phyloP scores from a whole-genome alignment of 257 asterid genomes.

The Verbena officinalis region DNA sequence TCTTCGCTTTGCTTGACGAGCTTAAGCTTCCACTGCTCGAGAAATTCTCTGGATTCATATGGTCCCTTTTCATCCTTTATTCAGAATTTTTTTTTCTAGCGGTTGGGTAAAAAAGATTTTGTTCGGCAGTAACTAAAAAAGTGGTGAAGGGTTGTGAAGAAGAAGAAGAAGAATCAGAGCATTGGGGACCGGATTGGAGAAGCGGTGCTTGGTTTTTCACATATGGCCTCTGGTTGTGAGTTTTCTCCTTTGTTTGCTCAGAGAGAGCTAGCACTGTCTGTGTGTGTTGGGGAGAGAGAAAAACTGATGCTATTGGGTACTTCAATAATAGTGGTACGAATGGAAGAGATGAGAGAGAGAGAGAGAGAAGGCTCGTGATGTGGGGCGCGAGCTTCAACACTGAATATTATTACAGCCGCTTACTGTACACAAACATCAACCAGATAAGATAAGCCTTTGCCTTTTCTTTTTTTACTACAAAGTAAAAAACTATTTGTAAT shows the following conservation, averaged over 20 bases:
- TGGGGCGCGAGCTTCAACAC: conserved; percentile 28
- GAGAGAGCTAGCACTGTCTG: conserved; percentile 10
- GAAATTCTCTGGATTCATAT: conserved; percentile 25
- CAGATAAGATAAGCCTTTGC: conserved; percentile 22
- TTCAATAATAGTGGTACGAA: conserved; percentile 25
- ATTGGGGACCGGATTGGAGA: conserved; percentile 37
- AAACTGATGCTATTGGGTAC: conserved; percentile 32
- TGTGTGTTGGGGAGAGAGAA: conserved; percentile 23
- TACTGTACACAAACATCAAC: conserved; percentile 13
- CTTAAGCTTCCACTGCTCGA: conserved; percentile 28
- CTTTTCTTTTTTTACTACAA: background rate
- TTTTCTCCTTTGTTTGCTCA: background rate
- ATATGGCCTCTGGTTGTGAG: conserved; percentile 26
- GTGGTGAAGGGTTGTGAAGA: conserved; percentile 7
- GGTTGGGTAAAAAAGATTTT: background rate
- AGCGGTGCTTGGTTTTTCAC: conserved; percentile 29
- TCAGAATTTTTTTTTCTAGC: background rate
- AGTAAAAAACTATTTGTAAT: background rate
- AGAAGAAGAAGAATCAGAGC: conserved; percentile 18
- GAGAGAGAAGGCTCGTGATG: conserved; percentile 27
- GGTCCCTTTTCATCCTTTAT: conserved; percentile 28
- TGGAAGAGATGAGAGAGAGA: conserved; percentile 21
- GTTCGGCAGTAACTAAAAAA: background rate
- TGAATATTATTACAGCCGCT: background rate
- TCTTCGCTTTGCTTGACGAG: conserved; percentile 37